Evolutionary conservation across 2,329 filamentous ascomycete species (phyloP), one percentile per base, ranked within the genome.

Genomic region (Trichoderma koningii): DNA sequence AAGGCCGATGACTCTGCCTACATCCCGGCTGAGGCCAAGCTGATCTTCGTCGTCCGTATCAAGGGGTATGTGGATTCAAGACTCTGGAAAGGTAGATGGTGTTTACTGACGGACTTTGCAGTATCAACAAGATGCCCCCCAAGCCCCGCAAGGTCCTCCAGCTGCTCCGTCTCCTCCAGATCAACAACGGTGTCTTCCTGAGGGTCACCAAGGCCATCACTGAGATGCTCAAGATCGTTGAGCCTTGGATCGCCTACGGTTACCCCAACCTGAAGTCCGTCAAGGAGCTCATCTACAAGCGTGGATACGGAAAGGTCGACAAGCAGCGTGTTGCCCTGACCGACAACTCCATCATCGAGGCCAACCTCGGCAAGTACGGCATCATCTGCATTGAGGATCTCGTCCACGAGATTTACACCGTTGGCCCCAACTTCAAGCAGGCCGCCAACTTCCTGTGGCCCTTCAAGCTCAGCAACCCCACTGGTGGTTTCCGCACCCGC

Each of bases 121-220:
- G 94, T 96, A 98, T 99, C 93, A 98, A 98, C 92, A 99, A 99
- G 91, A 98, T 99, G 77, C 89, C 96, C 80, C 95, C 95, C 76
- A 98, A 99, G 91, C 96, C 96, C 83, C 93, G 95, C 87, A 99
- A 99, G 90, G 98, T 97, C 78, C 89, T 99, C 76, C 95, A 99
- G 85, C 92, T 99, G 69, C 93, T 99, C 80, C 94, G 95, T 87
- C 92, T 99, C 72, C 90, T 99, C 77, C 95, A 99, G 87, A 99
- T 99, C 91, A 99, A 99, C 92, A 98, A 97, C 82, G 95, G 94
- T 82, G 92, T 97, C 82, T 99, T 99, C 85, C 86, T 99, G 83
- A 90, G 89, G 78, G 86, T 97, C 78, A 98, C 93, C 85, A 99
- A 98, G 90, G 95, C 95, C 72, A 98, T 94, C 76, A 84, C 88